Evolutionary conservation across 2,329 filamentous ascomycete species (phyloP), one percentile per base, ranked within the genome.

Genomic region (Hypoxylon sp.): DNA sequence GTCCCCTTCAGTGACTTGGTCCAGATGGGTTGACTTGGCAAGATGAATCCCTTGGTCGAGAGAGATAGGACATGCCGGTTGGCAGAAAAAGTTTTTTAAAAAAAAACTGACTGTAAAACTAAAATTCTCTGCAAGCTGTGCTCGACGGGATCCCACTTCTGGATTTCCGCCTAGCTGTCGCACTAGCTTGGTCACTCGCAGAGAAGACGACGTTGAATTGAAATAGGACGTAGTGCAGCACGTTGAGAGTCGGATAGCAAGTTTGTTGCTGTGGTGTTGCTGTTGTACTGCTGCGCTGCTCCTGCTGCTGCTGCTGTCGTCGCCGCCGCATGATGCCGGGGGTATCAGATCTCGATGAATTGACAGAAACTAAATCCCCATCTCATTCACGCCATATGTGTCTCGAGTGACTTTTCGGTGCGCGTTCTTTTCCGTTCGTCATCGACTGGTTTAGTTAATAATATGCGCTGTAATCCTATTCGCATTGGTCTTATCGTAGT

Each of bases 311-410:
- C n/a, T 62, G 58, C 50, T 59, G 32, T 43, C 32, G 50, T 51
- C 41, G 50, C 38, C 32, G 41, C 34, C 17, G 61, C 34, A 63
- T 36, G 36, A 41, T 48, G 23, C 52, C 55, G 46, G 43, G 34
- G 38, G 50, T 46, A 58, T 45, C 23, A 60, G 41, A 55, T 49
- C 34, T 49, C 57, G 50, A 68, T 65, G 59, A 65, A 63, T 65
- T 65, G 41, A 68, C 52, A 56, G 50, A 56, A 10, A 36, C 30
- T 11, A 50, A 50, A 60, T n/a, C 25, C 19, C 36, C 17, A 14
- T 41, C 11, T 4, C 51, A 32, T 53, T 51, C 17, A 41, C 19
- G 17, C 9, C 28, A 30, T 30, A 9, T 5, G 28, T 17, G 28
- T 49, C 30, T 14, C 25, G 36, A 14, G 45, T 45, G 34, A 38